phyloP scores from a whole-genome alignment of 2,329 filamentous ascomycete species.

The Beauveria sp. region DNA sequence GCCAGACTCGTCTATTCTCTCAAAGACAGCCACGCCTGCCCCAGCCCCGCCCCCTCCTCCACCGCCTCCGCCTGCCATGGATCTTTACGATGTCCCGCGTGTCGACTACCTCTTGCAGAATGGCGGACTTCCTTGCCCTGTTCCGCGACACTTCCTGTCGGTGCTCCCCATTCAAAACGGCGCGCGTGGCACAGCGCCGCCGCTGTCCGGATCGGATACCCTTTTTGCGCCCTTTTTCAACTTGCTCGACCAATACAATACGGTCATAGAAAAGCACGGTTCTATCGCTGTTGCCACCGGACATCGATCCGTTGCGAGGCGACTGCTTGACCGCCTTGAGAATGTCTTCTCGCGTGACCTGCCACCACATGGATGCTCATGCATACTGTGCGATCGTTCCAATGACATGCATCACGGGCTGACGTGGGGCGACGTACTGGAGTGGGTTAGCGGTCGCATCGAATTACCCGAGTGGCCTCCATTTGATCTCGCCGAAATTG shows the following conservation, averaged over 20 bases:
- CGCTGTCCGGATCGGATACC: conserved; percentile 58
- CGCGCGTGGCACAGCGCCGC: conserved; percentile 53
- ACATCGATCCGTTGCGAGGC: conserved; percentile 86
- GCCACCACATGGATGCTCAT: conserved; percentile 75
- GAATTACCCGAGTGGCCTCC: conserved; percentile 86
- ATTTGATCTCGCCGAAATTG: conserved; percentile 62
- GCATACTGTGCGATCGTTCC: conserved; percentile 67
- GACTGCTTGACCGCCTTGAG: conserved; percentile 81
- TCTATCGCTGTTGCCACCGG: conserved; percentile 93
- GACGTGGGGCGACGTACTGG: conserved; percentile 92
- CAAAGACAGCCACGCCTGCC: conserved; percentile 32
- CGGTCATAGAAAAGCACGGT: conserved; percentile 73
- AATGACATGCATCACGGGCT: conserved; percentile 62
- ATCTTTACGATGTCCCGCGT: conserved; percentile 63
- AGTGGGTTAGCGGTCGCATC: conserved; percentile 81
- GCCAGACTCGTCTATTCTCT: conserved; percentile 20
- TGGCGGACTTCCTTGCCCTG: conserved; percentile 65
- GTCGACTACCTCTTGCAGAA: conserved; percentile 91
- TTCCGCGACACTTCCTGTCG: conserved; percentile 67
- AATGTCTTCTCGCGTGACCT: conserved; percentile 92
- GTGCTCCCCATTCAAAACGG: conserved; percentile 51
- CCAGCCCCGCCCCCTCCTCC: conserved; percentile 36
- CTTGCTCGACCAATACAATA: conserved; percentile 77
- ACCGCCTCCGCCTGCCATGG: conserved; percentile 61
- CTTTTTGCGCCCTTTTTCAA: conserved; percentile 78